Percentiles rank a stretch among this genome's conserved stretches.
These are phyloP conservation scores for Malus asiatica DNA, from an alignment of 306 rosid species.

Conservation along the genomic window DNA sequence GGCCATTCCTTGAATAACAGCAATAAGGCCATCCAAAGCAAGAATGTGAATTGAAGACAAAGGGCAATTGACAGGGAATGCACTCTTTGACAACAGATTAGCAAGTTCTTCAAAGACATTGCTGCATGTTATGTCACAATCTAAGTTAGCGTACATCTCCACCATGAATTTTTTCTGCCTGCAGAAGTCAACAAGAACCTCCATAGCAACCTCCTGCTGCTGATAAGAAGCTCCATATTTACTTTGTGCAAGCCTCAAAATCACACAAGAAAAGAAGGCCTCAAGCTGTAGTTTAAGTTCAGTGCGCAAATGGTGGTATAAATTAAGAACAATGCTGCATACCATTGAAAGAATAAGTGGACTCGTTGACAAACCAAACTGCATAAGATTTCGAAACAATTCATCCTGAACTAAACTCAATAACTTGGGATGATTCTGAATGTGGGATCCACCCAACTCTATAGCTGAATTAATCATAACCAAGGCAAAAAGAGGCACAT, in stretches of 20 bases:
- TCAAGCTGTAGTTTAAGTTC: constrained; percentile 84
- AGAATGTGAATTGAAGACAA: constrained; percentile 84
- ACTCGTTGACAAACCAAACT: constrained; percentile 77
- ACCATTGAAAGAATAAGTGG: constrained; percentile 84
- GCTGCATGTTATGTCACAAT: constrained; percentile 91
- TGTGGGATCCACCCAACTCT: constrained; percentile 90
- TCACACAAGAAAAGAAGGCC: constrained; percentile 85
- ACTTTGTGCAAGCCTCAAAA: constrained; percentile 84
- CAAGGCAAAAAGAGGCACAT: constrained; percentile 88
- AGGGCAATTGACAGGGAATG: constrained; percentile 87
- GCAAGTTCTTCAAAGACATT: constrained; percentile 92
- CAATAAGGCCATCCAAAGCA: constrained; percentile 93
- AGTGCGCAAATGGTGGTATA: constrained; percentile 65
- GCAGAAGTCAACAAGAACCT: constrained; percentile 89
- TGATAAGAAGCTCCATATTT: constrained; percentile 81
- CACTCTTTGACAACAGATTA: constrained; percentile 78
- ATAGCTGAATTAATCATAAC: constrained; percentile 78
- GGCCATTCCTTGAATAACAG: constrained; percentile 97
- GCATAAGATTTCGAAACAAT: constrained; percentile 75
- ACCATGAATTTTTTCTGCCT: constrained; percentile 84
- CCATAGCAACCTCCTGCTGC: constrained; percentile 96
- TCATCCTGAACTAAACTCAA: constrained; percentile 79
- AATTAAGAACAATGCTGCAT: constrained; percentile 71
- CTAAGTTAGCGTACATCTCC: constrained; percentile 92
- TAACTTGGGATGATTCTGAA: constrained; percentile 71